These are phyloP conservation scores for Fusarium falciforme DNA, from an alignment of 2,329 filamentous ascomycete genomes.

Conservation along the genomic window DNA sequence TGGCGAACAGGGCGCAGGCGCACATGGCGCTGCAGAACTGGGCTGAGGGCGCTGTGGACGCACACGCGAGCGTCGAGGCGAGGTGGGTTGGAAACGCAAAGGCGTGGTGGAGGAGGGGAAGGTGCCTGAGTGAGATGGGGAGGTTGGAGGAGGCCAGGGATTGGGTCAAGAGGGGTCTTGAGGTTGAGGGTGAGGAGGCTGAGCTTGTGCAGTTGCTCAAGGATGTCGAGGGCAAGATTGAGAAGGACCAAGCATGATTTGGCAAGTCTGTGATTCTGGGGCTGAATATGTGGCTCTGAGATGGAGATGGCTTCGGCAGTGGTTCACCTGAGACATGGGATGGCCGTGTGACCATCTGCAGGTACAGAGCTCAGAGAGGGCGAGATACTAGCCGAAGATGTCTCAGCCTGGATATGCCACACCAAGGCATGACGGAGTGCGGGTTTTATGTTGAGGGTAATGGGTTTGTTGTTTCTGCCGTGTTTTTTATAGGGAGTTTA, in stretches of 20 bases:
- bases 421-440: slow-evolving; percentile 14
- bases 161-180: slow-evolving; percentile 81
- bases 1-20: slow-evolving; percentile 90
- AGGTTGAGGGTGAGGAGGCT: slow-evolving; percentile 80
- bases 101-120: slow-evolving; percentile 91
- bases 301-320: not conserved
- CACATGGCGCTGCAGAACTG: slow-evolving; percentile 85
- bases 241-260: slow-evolving; percentile 51
- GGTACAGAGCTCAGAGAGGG: not conserved
- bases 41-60: slow-evolving; percentile 89
- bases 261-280: not conserved
- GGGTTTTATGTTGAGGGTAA: slow-evolving; percentile 19
- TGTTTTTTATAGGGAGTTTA: slow-evolving; percentile 7
- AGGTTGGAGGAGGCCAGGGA: slow-evolving; percentile 82
- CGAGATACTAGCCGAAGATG: not conserved
- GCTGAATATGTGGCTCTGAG: not conserved
- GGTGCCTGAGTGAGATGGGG: slow-evolving; percentile 91
- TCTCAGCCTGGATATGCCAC: slow-evolving; percentile 18
- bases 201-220: slow-evolving; percentile 72
- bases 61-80: slow-evolving; percentile 87
- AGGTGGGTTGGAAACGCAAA: slow-evolving; percentile 90
- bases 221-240: slow-evolving; percentile 66
- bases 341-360: not conserved
- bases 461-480: slow-evolving; percentile 10
- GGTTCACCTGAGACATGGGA: slow-evolving; percentile 1